These are phyloP conservation scores for Backusella westeae DNA, from an alignment of 192 early-diverging fungal genomes.

Conservation along the genomic window DNA sequence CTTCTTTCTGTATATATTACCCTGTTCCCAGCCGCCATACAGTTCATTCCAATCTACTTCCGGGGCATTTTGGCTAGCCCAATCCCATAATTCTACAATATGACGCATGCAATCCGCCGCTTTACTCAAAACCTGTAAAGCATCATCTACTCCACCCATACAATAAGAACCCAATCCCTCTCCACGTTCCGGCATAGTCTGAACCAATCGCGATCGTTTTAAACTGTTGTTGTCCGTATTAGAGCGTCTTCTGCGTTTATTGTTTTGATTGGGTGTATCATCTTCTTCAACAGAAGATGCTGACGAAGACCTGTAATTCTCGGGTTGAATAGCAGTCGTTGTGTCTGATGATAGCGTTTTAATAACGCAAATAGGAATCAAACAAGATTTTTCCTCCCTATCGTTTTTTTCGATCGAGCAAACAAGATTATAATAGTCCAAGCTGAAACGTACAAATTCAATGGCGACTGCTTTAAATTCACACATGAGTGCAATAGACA, in stretches of 20 bases:
- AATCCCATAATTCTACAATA: constrained; percentile 27
- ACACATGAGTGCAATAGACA: constrained; percentile 17
- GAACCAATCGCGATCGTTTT: neutral
- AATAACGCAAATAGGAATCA: constrained; percentile 32
- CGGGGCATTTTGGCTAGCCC: neutral
- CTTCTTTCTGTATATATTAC: constrained; percentile 6
- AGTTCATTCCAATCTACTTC: neutral
- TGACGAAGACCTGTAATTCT: neutral
- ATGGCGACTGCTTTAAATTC: constrained; percentile 21
- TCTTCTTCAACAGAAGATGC: neutral
- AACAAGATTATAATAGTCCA: constrained; percentile 24
- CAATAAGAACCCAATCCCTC: constrained; percentile 21
- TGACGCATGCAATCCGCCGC: constrained; percentile 28
- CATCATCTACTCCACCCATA: constrained; percentile 22
- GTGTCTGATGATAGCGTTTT: constrained; percentile 1
- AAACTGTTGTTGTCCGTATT: neutral
- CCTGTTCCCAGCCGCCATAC: constrained; percentile 22
- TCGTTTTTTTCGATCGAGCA: constrained; percentile 14
- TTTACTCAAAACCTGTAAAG: constrained; percentile 21
- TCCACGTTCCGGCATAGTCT: neutral
- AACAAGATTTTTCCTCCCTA: constrained; percentile 24
- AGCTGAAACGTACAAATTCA: constrained; percentile 21
- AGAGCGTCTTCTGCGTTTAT: neutral
- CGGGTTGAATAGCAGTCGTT: neutral
- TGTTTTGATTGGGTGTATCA: neutral